Percentiles rank a stretch among this genome's conserved stretches.
phyloP scores from a whole-genome alignment of 108 stramenopile species.

The Aurantiochytrium sp. region DNA sequence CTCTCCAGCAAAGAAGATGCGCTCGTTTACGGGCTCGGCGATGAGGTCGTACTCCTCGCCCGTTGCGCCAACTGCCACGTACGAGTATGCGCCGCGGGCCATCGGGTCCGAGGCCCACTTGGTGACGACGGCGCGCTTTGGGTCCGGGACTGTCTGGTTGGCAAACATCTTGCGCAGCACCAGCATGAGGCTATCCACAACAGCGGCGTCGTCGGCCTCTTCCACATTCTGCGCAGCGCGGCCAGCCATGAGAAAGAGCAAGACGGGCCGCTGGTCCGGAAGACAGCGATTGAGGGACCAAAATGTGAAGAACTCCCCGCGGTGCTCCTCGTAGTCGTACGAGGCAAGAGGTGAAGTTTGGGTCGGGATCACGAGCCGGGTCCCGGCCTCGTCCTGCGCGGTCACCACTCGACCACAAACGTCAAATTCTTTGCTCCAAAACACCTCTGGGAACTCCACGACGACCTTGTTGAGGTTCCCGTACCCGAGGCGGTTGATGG shows the following conservation, averaged over 20 bases:
- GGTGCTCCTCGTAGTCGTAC: background rate
- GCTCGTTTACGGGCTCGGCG: background rate
- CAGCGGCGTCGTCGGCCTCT: background rate
- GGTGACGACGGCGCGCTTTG: background rate
- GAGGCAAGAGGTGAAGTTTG: background rate
- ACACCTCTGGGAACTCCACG: background rate
- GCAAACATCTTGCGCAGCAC: background rate
- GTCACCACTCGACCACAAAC: constrained; percentile 8
- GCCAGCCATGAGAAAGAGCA: constrained; percentile 7
- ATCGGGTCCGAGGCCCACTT: constrained; percentile 11
- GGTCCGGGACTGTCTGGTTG: background rate
- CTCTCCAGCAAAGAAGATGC: background rate
- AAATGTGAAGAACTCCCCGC: constrained; percentile 13
- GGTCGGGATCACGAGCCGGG: background rate
- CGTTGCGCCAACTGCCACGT: constrained; percentile 7
- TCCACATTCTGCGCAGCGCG: constrained; percentile 7
- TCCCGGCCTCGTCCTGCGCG: background rate
- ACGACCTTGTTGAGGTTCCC: constrained; percentile 29
- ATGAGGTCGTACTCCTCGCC: background rate
- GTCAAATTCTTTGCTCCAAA: background rate
- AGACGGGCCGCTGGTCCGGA: background rate
- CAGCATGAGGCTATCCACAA: constrained; percentile 6
- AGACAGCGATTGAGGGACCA: constrained; percentile 23
- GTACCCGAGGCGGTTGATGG: background rate
- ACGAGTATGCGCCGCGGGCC: constrained; percentile 26